Base-by-base conservation (phyloP, 2,329 filamentous ascomycete species). In the Penicillium glabrum region DNA sequence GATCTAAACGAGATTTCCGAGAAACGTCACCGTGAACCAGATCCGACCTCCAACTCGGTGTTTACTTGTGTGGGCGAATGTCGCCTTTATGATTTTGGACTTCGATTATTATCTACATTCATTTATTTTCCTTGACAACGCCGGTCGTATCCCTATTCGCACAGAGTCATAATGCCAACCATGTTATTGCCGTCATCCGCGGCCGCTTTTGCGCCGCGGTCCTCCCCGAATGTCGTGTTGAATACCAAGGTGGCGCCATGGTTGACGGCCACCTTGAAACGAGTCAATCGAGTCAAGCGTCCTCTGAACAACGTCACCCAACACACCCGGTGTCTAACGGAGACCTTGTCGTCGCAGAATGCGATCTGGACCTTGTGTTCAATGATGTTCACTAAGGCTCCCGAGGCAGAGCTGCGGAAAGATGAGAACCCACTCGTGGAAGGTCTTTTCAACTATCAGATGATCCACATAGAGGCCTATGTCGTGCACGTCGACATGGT, bases 401-500 rank as follows among this genome's bases (percentile, higher is more conserved):
- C 93, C 60, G 90, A 96, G 69, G 79, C 90, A 41, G 90, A 97
- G 67, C 83, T 96, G 72, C 86, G 86, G 75, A 88, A 88, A 76
- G 91, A 97, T 72, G 80, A 86, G 51, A 90, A 96, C 72, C 89
- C 90, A 46, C 81, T 96, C 63, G 83, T 93, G 65, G 92, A 97
- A 78, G 90, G 90, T 62, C 80, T 97, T 61, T 91, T 90, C 84
- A 96, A 96, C 83, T 95, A 93, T 77, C 89, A 96, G 80, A 85
- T 97, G 72, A 82, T 97, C 71, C 91, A 97, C 74, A 81, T 98
- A 67, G 93, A 98, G 79, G 95, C 95, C 51, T 99, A 99, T 75
- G 93, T 98, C 67, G 95, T 99, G 60, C 93, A 98, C 77, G 92
- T 99, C 77, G 95, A 99, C 80, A 96, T 98, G 92, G 93, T 99